These are phyloP conservation scores for Fusarium sambucinum DNA, from an alignment of 2,329 filamentous ascomycete species.

Conservation along the genomic window DNA sequence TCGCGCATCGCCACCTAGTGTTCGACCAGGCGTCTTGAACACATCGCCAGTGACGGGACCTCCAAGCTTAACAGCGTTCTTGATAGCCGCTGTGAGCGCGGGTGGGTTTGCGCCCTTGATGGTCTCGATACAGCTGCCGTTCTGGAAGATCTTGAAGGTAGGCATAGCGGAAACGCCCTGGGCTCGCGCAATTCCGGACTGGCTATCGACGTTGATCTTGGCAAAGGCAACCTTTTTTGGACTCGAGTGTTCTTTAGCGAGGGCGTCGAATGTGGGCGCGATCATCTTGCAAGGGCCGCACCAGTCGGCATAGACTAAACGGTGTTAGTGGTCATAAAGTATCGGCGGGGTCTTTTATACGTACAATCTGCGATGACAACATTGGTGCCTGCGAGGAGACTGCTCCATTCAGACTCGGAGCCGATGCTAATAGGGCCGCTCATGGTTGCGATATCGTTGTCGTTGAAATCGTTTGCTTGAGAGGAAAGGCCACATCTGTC, in stretches of 20 bases:
- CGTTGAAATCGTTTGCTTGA: constrained; percentile 16
- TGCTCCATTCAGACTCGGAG: constrained; percentile 78
- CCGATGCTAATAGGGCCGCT: constrained; percentile 66
- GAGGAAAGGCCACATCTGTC: constrained; percentile 42
- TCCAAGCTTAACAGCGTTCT: constrained; percentile 72
- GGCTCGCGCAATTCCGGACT: constrained; percentile 79
- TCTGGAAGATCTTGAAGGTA: constrained; percentile 92
- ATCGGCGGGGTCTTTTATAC: constrained; percentile 44
- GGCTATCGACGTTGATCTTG: constrained; percentile 91
- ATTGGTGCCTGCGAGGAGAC: constrained; percentile 76
- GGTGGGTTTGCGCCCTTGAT: constrained; percentile 85
- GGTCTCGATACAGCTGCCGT: constrained; percentile 77
- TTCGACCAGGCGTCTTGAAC: constrained; percentile 69
- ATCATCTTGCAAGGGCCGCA: constrained; percentile 95
- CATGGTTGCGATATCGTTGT: constrained; percentile 53
- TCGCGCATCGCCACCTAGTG: constrained; percentile 61
- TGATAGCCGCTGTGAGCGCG: constrained; percentile 80
- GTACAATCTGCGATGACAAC: constrained; percentile 93
- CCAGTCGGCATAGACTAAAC: constrained; percentile 91
- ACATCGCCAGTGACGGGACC: constrained; percentile 58
- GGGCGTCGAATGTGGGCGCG: constrained; percentile 86
- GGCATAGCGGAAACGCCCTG: constrained; percentile 91
- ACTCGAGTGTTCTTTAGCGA: constrained; percentile 82
- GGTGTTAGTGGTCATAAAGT: constrained; percentile 43
- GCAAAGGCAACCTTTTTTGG: constrained; percentile 87